A percentile compares a stretch with the other conserved stretches of the same genome.
phyloP scores from a whole-genome alignment of 1,284 basidiomycete species.

The Ceratobasidium papillatum region DNA sequence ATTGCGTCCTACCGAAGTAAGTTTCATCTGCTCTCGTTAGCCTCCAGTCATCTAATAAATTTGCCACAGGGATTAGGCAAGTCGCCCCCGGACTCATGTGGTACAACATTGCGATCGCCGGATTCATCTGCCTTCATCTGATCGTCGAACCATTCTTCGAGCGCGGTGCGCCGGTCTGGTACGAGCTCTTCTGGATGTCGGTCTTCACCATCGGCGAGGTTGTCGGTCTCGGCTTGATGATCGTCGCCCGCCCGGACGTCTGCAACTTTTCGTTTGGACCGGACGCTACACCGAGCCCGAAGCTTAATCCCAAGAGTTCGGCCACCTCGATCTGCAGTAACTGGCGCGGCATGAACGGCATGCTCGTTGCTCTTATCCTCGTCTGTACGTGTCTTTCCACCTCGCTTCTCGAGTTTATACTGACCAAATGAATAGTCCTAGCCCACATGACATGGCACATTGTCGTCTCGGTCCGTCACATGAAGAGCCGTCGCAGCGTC shows the following conservation, averaged over 20 bases:
- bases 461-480: conserved; percentile 13
- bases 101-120: conserved; percentile 43
- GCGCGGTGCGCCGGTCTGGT: conserved; percentile 45
- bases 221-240: conserved; percentile 40
- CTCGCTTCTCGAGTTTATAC: too few relatives aligned
- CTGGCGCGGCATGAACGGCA: conserved; percentile 41
- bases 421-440: neutral
- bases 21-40: neutral
- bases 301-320: conserved; percentile 17
- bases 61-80: neutral
- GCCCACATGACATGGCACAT: conserved; percentile 24
- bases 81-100: conserved; percentile 6
- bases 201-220: conserved; percentile 37
- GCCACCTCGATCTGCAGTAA: conserved; percentile 41
- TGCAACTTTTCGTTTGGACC: conserved; percentile 26
- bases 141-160: conserved; percentile 47
- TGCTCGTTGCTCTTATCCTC: conserved; percentile 33
- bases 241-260: conserved; percentile 28
- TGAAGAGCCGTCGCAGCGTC: neutral
- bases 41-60: neutral
- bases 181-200: conserved; percentile 41
- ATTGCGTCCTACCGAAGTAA: conserved; percentile 14
- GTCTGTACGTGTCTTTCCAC: conserved; percentile 39
- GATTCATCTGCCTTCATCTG: conserved; percentile 51
- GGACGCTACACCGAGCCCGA: neutral